These are phyloP conservation scores for Lipomyces orientalis DNA, from an alignment of 805 yeast genomes.

Conservation along the genomic window DNA sequence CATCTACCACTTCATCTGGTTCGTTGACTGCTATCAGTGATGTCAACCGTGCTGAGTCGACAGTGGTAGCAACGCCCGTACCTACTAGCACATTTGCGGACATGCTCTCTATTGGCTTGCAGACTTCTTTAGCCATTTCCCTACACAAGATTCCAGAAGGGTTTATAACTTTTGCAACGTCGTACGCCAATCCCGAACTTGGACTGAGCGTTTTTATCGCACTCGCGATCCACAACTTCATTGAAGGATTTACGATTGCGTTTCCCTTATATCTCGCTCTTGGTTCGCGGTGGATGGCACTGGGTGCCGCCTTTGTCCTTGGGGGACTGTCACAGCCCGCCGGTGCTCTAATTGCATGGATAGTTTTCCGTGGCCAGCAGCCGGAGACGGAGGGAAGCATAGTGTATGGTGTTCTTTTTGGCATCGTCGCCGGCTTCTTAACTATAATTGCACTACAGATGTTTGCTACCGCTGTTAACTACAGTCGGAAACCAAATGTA, in stretches of 20 bases:
- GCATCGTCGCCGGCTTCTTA: slow-evolving; percentile 75
- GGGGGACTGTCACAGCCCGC: slow-evolving; percentile 89
- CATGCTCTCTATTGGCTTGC: slow-evolving; percentile 91
- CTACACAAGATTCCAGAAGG: slow-evolving; percentile 96
- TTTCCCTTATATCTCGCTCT: slow-evolving; percentile 85
- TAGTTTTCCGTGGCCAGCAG: slow-evolving; percentile 48
- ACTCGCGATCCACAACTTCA: slow-evolving; percentile 84
- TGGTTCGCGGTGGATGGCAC: slow-evolving; percentile 63
- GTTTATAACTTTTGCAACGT: slow-evolving; percentile 80
- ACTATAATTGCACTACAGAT: slow-evolving; percentile 71
- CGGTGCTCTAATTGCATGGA: slow-evolving; percentile 78
- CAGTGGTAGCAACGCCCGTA: slow-evolving; percentile 51
- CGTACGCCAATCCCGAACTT: slow-evolving; percentile 66
- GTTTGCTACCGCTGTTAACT: slow-evolving; percentile 33
- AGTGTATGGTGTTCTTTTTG: slow-evolving; percentile 63
- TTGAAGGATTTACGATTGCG: slow-evolving; percentile 94
- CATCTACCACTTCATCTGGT: slow-evolving; percentile 13
- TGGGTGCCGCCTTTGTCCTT: slow-evolving; percentile 65
- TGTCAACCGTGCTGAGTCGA: slow-evolving; percentile 35
- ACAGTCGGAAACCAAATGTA: slow-evolving; percentile 26
- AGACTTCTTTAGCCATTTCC: slow-evolving; percentile 85
- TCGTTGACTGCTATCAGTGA: slow-evolving; percentile 16
- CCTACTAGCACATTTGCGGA: slow-evolving; percentile 80
- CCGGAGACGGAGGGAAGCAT: slow-evolving; percentile 36
- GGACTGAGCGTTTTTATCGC: slow-evolving; percentile 86